A percentile compares a stretch with the other conserved stretches of the same genome.
Evolutionary conservation across 2,329 filamentous ascomycete genomes (phyloP).

Genomic region (Colletotrichum sojae): DNA sequence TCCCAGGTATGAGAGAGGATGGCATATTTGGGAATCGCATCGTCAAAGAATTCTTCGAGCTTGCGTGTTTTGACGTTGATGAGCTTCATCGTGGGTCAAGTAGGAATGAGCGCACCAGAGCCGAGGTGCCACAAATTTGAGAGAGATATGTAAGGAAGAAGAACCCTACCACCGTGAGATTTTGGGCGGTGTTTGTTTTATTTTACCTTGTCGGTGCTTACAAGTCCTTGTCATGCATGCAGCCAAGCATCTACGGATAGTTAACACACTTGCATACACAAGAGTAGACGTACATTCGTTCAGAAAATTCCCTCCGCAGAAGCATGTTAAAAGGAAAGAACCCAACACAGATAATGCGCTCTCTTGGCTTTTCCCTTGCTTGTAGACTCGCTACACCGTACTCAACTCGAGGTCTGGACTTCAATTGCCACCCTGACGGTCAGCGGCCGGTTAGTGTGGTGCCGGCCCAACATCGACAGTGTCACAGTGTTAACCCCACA

Average conservation of each 20-base stretch:
- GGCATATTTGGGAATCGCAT: slow-evolving; percentile 41
- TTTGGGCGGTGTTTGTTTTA: too few species aligned
- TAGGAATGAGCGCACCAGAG: neutral
- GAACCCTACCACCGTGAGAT: too few species aligned
- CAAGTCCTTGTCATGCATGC: too few species aligned
- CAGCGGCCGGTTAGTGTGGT: neutral
- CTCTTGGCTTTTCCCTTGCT: neutral
- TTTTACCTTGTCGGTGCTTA: too few species aligned
- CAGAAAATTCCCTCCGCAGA: too few species aligned
- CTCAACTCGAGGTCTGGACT: neutral
- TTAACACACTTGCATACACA: too few species aligned
- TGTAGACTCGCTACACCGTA: neutral
- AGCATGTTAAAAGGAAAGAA: too few species aligned
- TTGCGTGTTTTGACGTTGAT: slow-evolving; percentile 8
- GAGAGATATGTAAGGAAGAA: too few species aligned
- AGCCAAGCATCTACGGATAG: too few species aligned
- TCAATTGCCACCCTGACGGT: neutral
- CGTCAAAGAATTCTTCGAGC: slow-evolving; percentile 2
- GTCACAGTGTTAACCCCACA: slow-evolving; percentile 13
- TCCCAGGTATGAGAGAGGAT: slow-evolving; percentile 49
- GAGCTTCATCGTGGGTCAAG: neutral
- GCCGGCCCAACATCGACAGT: slow-evolving; percentile 1
- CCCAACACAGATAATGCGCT: too few species aligned
- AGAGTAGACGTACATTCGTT: too few species aligned
- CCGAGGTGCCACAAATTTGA: too few species aligned